phyloP scores from a whole-genome alignment of 257 asterid species.

The Linderniella brevidens region DNA sequence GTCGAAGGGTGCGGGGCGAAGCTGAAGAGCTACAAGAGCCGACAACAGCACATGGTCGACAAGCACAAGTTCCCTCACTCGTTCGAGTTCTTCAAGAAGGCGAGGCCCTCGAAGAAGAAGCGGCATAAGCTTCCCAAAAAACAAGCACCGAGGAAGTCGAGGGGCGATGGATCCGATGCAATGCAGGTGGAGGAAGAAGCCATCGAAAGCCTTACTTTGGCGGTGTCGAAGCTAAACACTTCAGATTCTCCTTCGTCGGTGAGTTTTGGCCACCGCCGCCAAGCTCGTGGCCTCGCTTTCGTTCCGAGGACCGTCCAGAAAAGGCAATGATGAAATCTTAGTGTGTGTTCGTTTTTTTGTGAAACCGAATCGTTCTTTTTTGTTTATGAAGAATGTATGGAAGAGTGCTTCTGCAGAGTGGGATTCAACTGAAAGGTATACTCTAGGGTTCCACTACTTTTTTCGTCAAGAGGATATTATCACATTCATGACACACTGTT shows the following conservation, averaged over 20 bases:
- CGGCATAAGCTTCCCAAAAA: slow-evolving; percentile 40
- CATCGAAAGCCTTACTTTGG: slow-evolving; percentile 56
- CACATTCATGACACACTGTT: too few relatives aligned
- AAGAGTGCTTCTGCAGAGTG: too few relatives aligned
- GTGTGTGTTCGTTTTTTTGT: too few relatives aligned
- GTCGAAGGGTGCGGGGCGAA: slow-evolving; percentile 83
- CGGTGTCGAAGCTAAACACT: slow-evolving; percentile 72
- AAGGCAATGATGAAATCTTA: slow-evolving; percentile 27
- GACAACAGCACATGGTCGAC: slow-evolving; percentile 84
- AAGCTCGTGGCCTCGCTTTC: slow-evolving; percentile 47
- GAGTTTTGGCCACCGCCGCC: slow-evolving; percentile 79
- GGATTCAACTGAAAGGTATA: too few relatives aligned
- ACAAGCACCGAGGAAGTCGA: slow-evolving; percentile 16
- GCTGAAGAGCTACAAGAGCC: slow-evolving; percentile 74
- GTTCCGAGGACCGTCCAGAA: slow-evolving; percentile 55
- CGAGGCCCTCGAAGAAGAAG: slow-evolving; percentile 66
- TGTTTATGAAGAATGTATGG: too few relatives aligned
- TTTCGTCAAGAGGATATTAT: too few relatives aligned
- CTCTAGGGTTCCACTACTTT: too few relatives aligned
- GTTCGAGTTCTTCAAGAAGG: slow-evolving; percentile 73
- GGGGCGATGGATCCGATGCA: slow-evolving; percentile 28
- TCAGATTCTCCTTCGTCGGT: slow-evolving; percentile 62
- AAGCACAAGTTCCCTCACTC: slow-evolving; percentile 77
- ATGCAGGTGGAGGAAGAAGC: slow-evolving; percentile 70
- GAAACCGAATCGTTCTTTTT: too few relatives aligned